phyloP scores from a whole-genome alignment of 148 eudicot genomes.

The Euryodendron excelsum region DNA sequence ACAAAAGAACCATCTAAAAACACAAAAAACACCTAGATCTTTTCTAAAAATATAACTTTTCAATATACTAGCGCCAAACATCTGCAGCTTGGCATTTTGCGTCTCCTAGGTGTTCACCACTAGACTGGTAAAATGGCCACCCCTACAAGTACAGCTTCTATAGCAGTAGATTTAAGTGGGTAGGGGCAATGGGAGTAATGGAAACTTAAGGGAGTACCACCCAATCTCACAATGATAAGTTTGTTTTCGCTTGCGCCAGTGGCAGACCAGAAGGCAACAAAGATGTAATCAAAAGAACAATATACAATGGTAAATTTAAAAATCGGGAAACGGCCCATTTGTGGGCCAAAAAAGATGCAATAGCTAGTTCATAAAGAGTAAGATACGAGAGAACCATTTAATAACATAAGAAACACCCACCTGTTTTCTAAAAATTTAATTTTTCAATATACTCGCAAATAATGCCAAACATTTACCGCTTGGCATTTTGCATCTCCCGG shows the following conservation, averaged over 20 bases:
- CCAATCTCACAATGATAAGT: too few species aligned
- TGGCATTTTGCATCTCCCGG: background rate
- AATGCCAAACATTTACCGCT: background rate
- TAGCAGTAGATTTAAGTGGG: background rate
- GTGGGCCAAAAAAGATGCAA: background rate
- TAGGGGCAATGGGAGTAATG: background rate
- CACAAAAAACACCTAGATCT: background rate
- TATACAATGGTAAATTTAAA: too few species aligned
- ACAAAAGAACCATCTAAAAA: background rate
- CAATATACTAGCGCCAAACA: too few species aligned
- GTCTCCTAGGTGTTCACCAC: background rate
- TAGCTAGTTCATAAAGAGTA: background rate
- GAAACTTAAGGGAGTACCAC: background rate
- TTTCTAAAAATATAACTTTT: background rate
- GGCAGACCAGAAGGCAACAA: background rate
- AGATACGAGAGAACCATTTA: background rate
- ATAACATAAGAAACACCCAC: background rate
- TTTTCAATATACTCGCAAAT: background rate
- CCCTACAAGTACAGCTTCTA: background rate
- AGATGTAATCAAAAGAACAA: too few species aligned
- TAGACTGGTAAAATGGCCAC: background rate
- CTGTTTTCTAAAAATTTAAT: too few species aligned
- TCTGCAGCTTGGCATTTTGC: background rate
- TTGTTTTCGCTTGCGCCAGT: background rate
- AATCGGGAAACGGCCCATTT: too few species aligned